phyloP scores from a whole-genome alignment of 768 basidiomycete genomes.

The Boletellus ananas region DNA sequence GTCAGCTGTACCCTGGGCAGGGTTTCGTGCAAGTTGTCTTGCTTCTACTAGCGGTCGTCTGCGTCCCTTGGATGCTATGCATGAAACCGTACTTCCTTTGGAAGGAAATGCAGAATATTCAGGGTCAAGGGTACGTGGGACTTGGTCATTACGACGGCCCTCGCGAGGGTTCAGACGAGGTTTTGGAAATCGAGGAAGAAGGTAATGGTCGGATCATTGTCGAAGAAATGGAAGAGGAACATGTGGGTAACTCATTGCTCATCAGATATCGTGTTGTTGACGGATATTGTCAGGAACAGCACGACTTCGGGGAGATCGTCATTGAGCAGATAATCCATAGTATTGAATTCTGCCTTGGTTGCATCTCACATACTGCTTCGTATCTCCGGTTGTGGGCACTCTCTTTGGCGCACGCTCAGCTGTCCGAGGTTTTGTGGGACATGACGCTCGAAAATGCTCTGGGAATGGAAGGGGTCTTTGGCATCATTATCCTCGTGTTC shows the following conservation, averaged over 20 bases:
- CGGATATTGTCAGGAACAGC: constrained; percentile 54
- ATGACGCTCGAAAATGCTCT: constrained; percentile 76
- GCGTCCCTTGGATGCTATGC: constrained; percentile 93
- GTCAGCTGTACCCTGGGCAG: constrained; percentile 84
- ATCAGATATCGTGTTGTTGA: constrained; percentile 5
- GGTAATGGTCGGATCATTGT: constrained; percentile 69
- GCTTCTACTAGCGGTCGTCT: constrained; percentile 72
- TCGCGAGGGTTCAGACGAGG: constrained; percentile 55
- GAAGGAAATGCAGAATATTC: constrained; percentile 84
- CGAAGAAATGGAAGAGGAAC: constrained; percentile 71
- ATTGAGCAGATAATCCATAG: constrained; percentile 99
- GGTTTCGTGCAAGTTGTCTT: constrained; percentile 77
- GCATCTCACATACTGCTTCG: constrained; percentile 96
- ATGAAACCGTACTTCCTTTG: constrained; percentile 89
- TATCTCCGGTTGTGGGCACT: constrained; percentile 96
- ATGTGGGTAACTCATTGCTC: constrained; percentile 47
- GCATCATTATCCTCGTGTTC: constrained; percentile 48
- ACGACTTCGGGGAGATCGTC: constrained; percentile 91
- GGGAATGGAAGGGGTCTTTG: constrained; percentile 62
- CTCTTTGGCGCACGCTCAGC: constrained; percentile 95
- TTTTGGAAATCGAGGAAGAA: constrained; percentile 75
- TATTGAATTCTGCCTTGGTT: constrained; percentile 98
- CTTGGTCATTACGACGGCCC: constrained; percentile 55
- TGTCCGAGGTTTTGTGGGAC: constrained; percentile 88
- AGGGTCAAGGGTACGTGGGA: constrained; percentile 80